A percentile compares a stretch with the other conserved stretches of the same genome.
phyloP scores from a whole-genome alignment of 164 flowering plant species.

The Chimonanthus praecox region DNA sequence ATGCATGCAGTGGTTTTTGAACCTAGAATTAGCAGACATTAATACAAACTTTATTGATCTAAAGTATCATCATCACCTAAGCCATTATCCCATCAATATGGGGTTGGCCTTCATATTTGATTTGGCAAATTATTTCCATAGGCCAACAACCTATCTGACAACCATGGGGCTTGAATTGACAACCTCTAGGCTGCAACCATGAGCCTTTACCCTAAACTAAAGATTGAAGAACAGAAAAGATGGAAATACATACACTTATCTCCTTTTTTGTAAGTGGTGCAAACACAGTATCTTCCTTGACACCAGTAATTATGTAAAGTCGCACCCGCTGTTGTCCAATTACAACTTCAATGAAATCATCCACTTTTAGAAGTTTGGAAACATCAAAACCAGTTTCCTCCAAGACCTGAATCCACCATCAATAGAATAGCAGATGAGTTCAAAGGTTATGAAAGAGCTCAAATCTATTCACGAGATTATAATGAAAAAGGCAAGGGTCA shows the following conservation, averaged over 20 bases:
- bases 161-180: too few relatives aligned
- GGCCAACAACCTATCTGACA: too few relatives aligned
- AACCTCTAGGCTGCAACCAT: too few relatives aligned
- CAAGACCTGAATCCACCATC: constrained; percentile 52
- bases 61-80: too few relatives aligned
- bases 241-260: constrained; percentile 72
- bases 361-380: constrained; percentile 59
- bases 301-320: constrained; percentile 79
- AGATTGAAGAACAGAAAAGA: too few relatives aligned
- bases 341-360: constrained; percentile 66
- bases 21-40: too few relatives aligned
- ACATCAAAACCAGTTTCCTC: constrained; percentile 96
- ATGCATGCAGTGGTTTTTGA: too few relatives aligned
- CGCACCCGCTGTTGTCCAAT: constrained; percentile 94
- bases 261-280: constrained; percentile 98
- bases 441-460: background rate
- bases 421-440: background rate
- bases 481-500: background rate
- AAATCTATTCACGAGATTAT: background rate
- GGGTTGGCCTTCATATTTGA: too few relatives aligned
- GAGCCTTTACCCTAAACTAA: too few relatives aligned
- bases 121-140: too few relatives aligned
- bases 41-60: too few relatives aligned
- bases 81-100: too few relatives aligned
- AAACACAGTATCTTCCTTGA: constrained; percentile 79